Conservation (phyloP, 768 basidiomycete species). For the Russula sp. region DNA sequence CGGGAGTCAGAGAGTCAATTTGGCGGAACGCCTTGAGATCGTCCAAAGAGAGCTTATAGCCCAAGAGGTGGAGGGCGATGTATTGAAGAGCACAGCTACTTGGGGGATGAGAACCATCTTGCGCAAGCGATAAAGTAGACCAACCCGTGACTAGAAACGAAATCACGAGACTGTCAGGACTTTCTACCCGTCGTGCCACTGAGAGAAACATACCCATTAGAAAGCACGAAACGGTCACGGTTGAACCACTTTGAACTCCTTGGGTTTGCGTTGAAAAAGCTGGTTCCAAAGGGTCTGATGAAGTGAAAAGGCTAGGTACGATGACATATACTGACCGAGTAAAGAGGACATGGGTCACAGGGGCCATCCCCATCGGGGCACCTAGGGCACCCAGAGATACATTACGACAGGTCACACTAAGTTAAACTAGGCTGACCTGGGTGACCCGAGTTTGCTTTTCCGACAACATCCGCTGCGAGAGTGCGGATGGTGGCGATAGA, state of each 20-base stretch:
- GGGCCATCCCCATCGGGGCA: slow-evolving; percentile 93
- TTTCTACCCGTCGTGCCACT: no score
- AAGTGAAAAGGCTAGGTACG: neutral
- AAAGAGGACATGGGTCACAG: slow-evolving; percentile 74
- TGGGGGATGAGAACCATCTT: neutral
- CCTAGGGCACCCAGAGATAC: slow-evolving; percentile 37
- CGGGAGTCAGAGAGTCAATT: slow-evolving; percentile 83
- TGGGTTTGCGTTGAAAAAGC: slow-evolving; percentile 86
- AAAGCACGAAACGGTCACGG: slow-evolving; percentile 94
- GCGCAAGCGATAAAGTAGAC: slow-evolving; percentile 28
- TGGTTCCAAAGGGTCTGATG: slow-evolving; percentile 27
- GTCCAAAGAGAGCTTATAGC: slow-evolving; percentile 87
- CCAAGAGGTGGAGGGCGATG: slow-evolving; percentile 83
- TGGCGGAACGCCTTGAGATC: slow-evolving; percentile 94
- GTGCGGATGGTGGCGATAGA: slow-evolving; percentile 70
- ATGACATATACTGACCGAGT: slow-evolving; percentile 55
- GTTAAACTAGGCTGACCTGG: slow-evolving; percentile 48
- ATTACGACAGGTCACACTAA: neutral
- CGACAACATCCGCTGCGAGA: slow-evolving; percentile 71
- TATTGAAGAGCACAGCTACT: slow-evolving; percentile 89
- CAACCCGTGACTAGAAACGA: slow-evolving; percentile 60
- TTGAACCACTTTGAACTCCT: slow-evolving; percentile 91
- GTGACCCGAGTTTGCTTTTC: slow-evolving; percentile 90
- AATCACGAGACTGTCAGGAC: slow-evolving; percentile 16
- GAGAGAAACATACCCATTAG: slow-evolving; percentile 67